phyloP scores from a whole-genome alignment of 768 basidiomycete species.

The Kwoniella botswanensis region DNA sequence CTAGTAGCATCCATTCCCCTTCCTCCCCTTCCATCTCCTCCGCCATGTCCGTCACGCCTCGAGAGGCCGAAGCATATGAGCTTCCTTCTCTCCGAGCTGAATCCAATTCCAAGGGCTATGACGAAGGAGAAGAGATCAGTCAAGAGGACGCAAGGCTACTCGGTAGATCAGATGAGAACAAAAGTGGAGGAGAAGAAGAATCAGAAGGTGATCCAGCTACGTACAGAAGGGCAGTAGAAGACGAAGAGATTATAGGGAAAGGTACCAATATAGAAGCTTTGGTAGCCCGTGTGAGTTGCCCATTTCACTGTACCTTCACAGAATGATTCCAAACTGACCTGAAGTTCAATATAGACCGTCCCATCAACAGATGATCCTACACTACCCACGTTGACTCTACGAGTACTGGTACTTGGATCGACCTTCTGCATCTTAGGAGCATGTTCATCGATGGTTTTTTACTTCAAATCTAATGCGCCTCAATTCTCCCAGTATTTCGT shows the following conservation, averaged over 20 bases:
- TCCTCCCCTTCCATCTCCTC: not conserved
- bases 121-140: constrained; percentile 1
- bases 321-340: not conserved
- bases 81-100: constrained; percentile 28
- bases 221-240: constrained; percentile 16
- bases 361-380: constrained; percentile 57
- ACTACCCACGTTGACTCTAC: constrained; percentile 54
- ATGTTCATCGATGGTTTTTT: constrained; percentile 55
- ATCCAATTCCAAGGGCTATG: constrained; percentile 5
- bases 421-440: constrained; percentile 57
- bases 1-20: not conserved
- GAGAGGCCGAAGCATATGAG: constrained; percentile 54
- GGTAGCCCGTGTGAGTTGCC: constrained; percentile 47
- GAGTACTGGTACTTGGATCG: constrained; percentile 54
- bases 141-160: constrained; percentile 28
- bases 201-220: constrained; percentile 18
- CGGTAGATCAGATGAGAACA: not conserved
- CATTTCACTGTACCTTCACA: not conserved
- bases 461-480: constrained; percentile 58
- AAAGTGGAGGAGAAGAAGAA: constrained; percentile 1
- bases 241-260: constrained; percentile 42
- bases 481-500: constrained; percentile 56
- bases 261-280: constrained; percentile 50
- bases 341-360: constrained; percentile 39
- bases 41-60: constrained; percentile 25